Percentiles rank a stretch among this genome's conserved stretches.
Evolutionary conservation across 306 rosid species (phyloP).

Genomic region (Ziziphus jujuba): DNA sequence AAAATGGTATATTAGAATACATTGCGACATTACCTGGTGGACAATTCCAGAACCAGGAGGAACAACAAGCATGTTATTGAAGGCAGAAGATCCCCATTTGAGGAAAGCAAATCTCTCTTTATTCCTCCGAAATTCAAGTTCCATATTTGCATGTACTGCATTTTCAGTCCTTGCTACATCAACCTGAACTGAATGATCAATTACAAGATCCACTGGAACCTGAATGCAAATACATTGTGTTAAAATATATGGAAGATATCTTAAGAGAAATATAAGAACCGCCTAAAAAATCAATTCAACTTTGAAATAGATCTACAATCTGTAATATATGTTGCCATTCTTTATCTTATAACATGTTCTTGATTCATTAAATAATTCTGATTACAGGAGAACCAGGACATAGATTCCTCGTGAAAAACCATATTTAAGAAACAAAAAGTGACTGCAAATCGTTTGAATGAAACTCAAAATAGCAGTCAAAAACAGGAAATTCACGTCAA

Average conservation of each 20-base stretch:
- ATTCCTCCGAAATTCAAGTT: constrained; percentile 80
- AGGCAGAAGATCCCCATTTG: constrained; percentile 93
- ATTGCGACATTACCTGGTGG: constrained; percentile 64
- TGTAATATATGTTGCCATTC: too few species aligned
- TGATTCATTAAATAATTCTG: too few species aligned
- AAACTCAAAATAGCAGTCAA: too few species aligned
- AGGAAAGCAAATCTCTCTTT: constrained; percentile 88
- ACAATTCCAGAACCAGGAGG: constrained; percentile 98
- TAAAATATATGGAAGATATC: too few species aligned
- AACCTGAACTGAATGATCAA: constrained; percentile 98
- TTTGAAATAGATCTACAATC: too few species aligned
- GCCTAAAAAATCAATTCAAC: constrained; percentile 17
- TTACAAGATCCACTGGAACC: constrained; percentile 97
- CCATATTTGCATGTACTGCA: constrained; percentile 93
- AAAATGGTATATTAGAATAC: not conserved
- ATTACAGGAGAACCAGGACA: too few species aligned
- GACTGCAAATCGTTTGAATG: too few species aligned
- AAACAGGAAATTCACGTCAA: too few species aligned
- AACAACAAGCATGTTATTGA: constrained; percentile 90
- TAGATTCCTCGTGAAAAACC: too few species aligned
- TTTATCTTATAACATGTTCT: too few species aligned
- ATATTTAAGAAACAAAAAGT: too few species aligned
- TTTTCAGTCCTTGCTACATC: constrained; percentile 92
- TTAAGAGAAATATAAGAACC: not conserved
- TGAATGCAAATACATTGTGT: constrained; percentile 18